Evolutionary conservation across 306 rosid genomes (phyloP).

Genomic region (Vachellia collinsii): DNA sequence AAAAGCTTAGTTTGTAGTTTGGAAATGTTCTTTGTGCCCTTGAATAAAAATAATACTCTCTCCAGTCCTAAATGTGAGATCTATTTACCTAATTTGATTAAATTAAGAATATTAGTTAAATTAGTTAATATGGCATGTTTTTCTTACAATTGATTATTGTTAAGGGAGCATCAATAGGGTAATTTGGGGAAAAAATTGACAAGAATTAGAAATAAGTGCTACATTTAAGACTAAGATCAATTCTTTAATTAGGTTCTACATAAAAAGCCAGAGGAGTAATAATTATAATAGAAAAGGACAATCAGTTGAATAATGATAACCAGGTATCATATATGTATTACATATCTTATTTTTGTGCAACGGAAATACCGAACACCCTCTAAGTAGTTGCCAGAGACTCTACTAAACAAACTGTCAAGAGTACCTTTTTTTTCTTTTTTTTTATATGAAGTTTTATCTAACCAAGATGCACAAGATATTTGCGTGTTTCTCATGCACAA

Average conservation of each 20-base stretch:
- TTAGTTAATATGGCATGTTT: too few relatives aligned
- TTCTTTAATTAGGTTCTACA: too few relatives aligned
- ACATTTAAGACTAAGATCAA: too few relatives aligned
- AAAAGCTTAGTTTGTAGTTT: background rate
- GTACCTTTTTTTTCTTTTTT: background rate
- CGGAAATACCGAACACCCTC: background rate
- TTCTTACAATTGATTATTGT: too few relatives aligned
- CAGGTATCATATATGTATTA: background rate
- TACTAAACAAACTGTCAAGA: conserved; percentile 16
- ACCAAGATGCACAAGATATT: conserved; percentile 18
- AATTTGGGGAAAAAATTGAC: too few relatives aligned
- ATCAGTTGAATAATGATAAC: too few relatives aligned
- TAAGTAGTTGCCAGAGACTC: conserved; percentile 30
- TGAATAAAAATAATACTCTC: background rate
- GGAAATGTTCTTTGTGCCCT: background rate
- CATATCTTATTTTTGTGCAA: background rate
- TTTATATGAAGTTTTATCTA: conserved; percentile 31
- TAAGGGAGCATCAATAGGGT: too few relatives aligned
- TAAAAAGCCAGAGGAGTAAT: too few relatives aligned
- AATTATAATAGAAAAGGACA: background rate
- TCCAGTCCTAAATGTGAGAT: too few relatives aligned
- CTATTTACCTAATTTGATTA: too few relatives aligned
- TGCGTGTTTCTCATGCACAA: conserved; percentile 26
- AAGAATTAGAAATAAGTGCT: too few relatives aligned
- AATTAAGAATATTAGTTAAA: too few relatives aligned